Evolutionary conservation across 805 yeast species (phyloP).

Genomic region (Candida xiaguanensis): DNA sequence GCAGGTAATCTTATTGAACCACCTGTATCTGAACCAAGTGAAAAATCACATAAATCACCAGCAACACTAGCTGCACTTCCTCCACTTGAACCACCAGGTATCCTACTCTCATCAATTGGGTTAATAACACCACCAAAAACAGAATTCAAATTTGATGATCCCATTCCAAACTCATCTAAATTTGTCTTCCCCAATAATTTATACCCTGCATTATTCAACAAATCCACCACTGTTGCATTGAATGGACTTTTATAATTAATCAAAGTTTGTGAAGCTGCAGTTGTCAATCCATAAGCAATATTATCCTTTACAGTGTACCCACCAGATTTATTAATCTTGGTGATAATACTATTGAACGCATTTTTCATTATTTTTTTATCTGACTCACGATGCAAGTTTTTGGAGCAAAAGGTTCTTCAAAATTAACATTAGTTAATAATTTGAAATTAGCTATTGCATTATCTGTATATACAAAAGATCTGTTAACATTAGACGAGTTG

Average conservation of each 20-base stretch:
- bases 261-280: constrained; percentile 73
- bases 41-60: constrained; percentile 61
- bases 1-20: constrained; percentile 95
- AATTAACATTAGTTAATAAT: constrained; percentile 34
- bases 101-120: constrained; percentile 31
- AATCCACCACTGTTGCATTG: constrained; percentile 66
- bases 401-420: constrained; percentile 22
- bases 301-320: constrained; percentile 61
- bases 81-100: constrained; percentile 92
- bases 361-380: constrained; percentile 1
- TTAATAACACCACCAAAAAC: constrained; percentile 56
- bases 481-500: constrained; percentile 20
- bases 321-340: neutral
- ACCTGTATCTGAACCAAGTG: constrained; percentile 96
- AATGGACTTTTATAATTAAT: constrained; percentile 66
- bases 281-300: constrained; percentile 65
- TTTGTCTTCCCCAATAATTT: constrained; percentile 75
- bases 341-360: constrained; percentile 4
- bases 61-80: constrained; percentile 95
- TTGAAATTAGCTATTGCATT: constrained; percentile 45
- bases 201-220: constrained; percentile 53
- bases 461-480: constrained; percentile 23
- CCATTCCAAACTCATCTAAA: constrained; percentile 98
- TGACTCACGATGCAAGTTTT: constrained; percentile 19
- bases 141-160: constrained; percentile 62